Base-by-base conservation (phyloP, 73 alveolate species). In the Paramecium tetraurelia region DNA sequence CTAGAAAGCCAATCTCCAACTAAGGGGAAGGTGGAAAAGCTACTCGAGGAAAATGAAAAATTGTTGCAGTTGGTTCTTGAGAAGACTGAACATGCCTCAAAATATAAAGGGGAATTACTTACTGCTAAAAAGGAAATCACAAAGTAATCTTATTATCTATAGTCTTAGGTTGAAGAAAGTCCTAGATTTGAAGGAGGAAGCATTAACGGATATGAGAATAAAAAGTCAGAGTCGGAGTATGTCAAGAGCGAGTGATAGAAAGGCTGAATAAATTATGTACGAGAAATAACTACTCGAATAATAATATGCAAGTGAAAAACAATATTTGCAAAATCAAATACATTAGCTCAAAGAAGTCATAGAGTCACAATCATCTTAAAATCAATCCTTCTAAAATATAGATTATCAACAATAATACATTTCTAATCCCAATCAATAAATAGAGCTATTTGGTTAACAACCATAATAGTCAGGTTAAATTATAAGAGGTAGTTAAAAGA, bases 61-160 rank as follows among this genome's bases (percentile, higher is more conserved):
- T 35, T 80, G 14, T 43, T 18, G 57, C 63, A 40, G 57, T 44
- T 80, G 33, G 75, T 80, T 22, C 43, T 33, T 7, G 90, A 80
- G 46, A 80, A 80, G 29, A 44, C 90, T 1, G 75, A 80, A 24
- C 27, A 41, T 31, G 90, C 90, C 2, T 40, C 24, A 4, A 44
- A 80, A 63, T 80, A 80, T 46, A 80, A 80, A 41, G 90, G 90
- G 48, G 90, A 80, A 46, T 48, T 80, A 20, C 44, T 80, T 24
- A 80, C 90, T 31, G 90, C 90, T 16, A 80, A 80, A 48, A 80
- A 80, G 57, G 90, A 80, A 80, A 80, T 80, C 48, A 44, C 46
- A 2, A 80, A 48, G 90, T 80, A 80, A 0, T n/a, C 31, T 20
- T 44, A 24, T 10, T 21, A 46, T 11, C 36, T 44, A 24, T 80